Evolutionary conservation across 2,329 filamentous ascomycete species (phyloP).

Genomic region (Huntiella bhutanensis): DNA sequence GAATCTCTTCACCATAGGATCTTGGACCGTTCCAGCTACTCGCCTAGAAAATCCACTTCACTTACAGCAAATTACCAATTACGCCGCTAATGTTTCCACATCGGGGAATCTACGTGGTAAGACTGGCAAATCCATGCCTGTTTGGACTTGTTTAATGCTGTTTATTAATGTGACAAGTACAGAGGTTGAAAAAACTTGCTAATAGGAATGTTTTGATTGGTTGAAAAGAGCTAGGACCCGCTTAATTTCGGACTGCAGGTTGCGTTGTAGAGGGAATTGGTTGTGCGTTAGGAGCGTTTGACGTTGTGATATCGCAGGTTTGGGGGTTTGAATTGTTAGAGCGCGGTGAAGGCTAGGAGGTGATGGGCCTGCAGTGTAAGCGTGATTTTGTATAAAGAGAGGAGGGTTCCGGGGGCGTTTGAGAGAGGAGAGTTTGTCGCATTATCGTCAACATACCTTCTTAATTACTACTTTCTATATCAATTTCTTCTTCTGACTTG

Average conservation of each 20-base stretch:
- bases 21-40: no score
- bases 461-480: background rate
- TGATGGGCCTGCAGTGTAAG: background rate
- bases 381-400: background rate
- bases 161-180: no score
- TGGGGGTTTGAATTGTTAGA: no score
- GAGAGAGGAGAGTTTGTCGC: background rate
- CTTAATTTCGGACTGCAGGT: slow-evolving; percentile 1
- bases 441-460: background rate
- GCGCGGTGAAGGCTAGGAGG: background rate
- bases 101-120: no score
- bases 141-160: no score
- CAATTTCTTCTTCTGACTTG: background rate
- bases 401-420: background rate
- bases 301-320: background rate
- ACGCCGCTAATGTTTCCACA: no score
- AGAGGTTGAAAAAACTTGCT: slow-evolving; percentile 4
- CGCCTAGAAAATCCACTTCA: no score
- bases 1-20: no score
- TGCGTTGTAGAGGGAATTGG: background rate
- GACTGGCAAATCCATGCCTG: no score
- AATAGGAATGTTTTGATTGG: background rate
- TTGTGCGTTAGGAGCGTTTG: background rate
- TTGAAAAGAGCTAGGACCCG: background rate
- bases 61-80: no score